Base-by-base conservation (phyloP, 148 eudicot species). In the Silene latifolia region DNA sequence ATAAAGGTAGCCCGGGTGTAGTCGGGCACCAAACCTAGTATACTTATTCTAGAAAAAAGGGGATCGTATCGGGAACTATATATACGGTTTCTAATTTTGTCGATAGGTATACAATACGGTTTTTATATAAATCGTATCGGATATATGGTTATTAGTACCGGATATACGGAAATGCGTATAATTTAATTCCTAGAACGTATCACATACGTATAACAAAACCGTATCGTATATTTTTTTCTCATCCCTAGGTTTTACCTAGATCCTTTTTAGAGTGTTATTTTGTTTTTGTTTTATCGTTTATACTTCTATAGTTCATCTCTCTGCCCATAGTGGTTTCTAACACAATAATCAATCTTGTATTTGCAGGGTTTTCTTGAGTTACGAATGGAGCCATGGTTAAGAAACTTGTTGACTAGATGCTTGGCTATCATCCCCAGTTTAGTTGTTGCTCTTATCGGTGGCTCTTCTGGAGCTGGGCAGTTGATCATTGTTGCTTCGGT, bases 341-440 rank as follows among this genome's bases (percentile, higher is more conserved):
- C n/a, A 64, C 39, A 8, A 67, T 42, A 17, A 11, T 42, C 53
- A 61, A 53, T 68, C 61, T 23, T 8, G 74, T 73, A 29, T 47
- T 58, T 78, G 68, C 74, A 96, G 99, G 99, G 99, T 1, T 96
- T 96, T 83, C 98, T 96, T 69, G 83, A 96, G 76, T 72, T 96
- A 70, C 84, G 94, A 56, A 73, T 96, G 87, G 91, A 88, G 77
- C 93, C 94, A 75, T 96, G 99, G 99, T 15, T 92, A 35, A 79
- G 99, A 56, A 96, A 96, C 85, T 85, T 89, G 78, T 66, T 96
- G 67, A 96, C 99, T 71, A 90, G 99, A 80, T 86, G 87, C 85
- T 84, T 96, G 85, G 99, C 99, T 53, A 96, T 96, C 51, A 79
- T 92, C 76, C 99, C 99, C 57, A 96, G 99, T 88, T 88, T 96